A percentile compares a stretch with the other conserved stretches of the same genome.
Conservation (phyloP, 305 asterid genomes). For the Solanum aculeatissimum region DNA sequence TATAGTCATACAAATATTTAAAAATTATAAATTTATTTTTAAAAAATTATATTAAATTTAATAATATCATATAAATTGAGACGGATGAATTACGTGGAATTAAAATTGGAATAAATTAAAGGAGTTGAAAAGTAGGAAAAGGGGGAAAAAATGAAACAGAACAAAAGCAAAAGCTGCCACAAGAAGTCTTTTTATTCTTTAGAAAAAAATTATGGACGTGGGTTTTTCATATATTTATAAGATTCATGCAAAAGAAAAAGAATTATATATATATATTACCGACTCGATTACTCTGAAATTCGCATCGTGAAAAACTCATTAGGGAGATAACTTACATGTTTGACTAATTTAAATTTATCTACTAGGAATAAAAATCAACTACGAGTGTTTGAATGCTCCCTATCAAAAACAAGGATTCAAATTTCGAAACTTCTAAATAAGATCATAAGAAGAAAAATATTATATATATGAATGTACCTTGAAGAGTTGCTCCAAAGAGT, state of each 20-base stretch:
- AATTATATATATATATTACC: background rate
- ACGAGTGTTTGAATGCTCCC: background rate
- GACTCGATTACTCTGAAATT: background rate
- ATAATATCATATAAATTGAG: too few relatives aligned
- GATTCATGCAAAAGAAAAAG: conserved; percentile 57
- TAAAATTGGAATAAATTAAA: background rate
- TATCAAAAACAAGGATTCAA: background rate
- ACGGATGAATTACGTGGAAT: too few relatives aligned
- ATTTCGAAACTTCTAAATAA: background rate
- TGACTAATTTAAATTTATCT: background rate
- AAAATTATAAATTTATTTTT: too few relatives aligned
- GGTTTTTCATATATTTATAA: conserved; percentile 19
- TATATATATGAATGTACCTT: conserved; percentile 21
- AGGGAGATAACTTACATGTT: background rate
- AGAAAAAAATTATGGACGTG: conserved; percentile 39
- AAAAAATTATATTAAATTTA: too few relatives aligned
- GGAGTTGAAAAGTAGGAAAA: background rate
- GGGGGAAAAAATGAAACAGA: conserved; percentile 7
- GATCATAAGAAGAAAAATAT: background rate
- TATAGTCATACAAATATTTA: background rate
- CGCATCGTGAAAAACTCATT: background rate
- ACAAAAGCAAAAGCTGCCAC: conserved; percentile 60
- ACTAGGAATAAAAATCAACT: background rate
- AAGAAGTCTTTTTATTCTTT: conserved; percentile 31
- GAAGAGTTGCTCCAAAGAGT: conserved; percentile 88